Conservation (phyloP, 108 stramenopile species). For the Pseudonitzschia pungens region DNA sequence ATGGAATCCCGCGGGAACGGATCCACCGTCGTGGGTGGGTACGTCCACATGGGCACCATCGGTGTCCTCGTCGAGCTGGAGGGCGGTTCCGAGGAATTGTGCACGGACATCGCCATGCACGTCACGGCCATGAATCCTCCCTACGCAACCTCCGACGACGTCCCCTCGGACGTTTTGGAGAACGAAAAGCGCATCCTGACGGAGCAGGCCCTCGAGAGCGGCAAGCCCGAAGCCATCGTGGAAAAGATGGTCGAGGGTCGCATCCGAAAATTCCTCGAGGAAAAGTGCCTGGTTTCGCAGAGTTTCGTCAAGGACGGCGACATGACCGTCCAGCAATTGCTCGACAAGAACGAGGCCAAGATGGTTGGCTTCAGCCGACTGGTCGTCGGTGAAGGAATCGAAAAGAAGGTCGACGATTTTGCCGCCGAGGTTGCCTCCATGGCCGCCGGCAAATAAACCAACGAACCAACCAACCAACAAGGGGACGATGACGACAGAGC, state of each 20-base stretch:
- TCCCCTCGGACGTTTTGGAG: slow-evolving; percentile 75
- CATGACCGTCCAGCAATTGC: slow-evolving; percentile 69
- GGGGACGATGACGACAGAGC: too few species aligned
- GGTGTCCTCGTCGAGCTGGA: slow-evolving; percentile 65
- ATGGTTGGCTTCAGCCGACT: slow-evolving; percentile 78
- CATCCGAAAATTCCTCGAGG: slow-evolving; percentile 76
- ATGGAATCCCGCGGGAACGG: slow-evolving; percentile 46
- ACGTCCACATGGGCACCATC: slow-evolving; percentile 73
- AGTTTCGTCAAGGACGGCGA: slow-evolving; percentile 71
- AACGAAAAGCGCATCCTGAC: slow-evolving; percentile 66
- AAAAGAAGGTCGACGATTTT: slow-evolving; percentile 77
- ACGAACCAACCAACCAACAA: too few species aligned
- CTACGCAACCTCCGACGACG: slow-evolving; percentile 70
- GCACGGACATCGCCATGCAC: slow-evolving; percentile 76
- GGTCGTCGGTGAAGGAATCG: slow-evolving; percentile 82
- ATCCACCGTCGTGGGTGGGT: slow-evolving; percentile 52
- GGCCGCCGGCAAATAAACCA: slow-evolving; percentile 26
- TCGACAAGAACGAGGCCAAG: slow-evolving; percentile 72
- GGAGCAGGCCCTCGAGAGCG: slow-evolving; percentile 62
- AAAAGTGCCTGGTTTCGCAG: slow-evolving; percentile 77
- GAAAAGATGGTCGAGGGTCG: slow-evolving; percentile 85
- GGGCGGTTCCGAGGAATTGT: slow-evolving; percentile 52
- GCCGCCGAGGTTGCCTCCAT: slow-evolving; percentile 80
- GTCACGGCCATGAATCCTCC: slow-evolving; percentile 77
- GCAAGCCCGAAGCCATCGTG: slow-evolving; percentile 80